phyloP scores from a whole-genome alignment of 2,329 filamentous ascomycete species.

The Colletotrichum tropicicola region DNA sequence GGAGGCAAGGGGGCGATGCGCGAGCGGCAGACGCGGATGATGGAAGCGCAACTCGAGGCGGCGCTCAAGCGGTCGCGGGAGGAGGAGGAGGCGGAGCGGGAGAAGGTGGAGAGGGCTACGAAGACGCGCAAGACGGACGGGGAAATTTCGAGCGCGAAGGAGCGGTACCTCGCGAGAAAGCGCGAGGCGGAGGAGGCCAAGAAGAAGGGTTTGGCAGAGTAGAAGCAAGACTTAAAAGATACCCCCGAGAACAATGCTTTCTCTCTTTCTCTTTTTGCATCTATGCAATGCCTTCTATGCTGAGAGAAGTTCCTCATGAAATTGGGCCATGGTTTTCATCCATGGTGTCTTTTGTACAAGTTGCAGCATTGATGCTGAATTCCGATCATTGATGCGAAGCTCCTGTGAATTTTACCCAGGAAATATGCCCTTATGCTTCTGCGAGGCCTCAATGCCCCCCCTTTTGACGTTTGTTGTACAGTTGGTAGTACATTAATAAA shows the following conservation, averaged over 20 bases:
- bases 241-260: conserved; percentile 34
- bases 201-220: conserved; percentile 52
- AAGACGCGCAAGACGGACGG: conserved; percentile 83
- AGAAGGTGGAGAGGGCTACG: conserved; percentile 68
- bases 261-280: not conserved
- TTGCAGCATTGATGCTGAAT: not conserved
- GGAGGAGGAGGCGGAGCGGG: conserved; percentile 69
- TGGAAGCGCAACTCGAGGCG: conserved; percentile 80
- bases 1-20: conserved; percentile 73
- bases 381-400: not conserved
- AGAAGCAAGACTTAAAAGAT: conserved; percentile 34
- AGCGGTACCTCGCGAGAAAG: conserved; percentile 82
- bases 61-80: conserved; percentile 77
- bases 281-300: not conserved
- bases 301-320: not conserved
- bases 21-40: conserved; percentile 80
- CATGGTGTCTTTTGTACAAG: not conserved
- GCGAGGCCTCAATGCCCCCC: not conserved
- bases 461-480: conserved; percentile 15
- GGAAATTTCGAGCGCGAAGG: conserved; percentile 81
- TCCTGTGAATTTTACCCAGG: not conserved
- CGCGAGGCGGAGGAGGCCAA: conserved; percentile 76
- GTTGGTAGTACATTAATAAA: conserved; percentile 18
- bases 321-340: not conserved
- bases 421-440: not conserved